Evolutionary conservation across 1,139 yeast species (phyloP).

Genomic region (Hyphopichia wangnamkhiaoensis): DNA sequence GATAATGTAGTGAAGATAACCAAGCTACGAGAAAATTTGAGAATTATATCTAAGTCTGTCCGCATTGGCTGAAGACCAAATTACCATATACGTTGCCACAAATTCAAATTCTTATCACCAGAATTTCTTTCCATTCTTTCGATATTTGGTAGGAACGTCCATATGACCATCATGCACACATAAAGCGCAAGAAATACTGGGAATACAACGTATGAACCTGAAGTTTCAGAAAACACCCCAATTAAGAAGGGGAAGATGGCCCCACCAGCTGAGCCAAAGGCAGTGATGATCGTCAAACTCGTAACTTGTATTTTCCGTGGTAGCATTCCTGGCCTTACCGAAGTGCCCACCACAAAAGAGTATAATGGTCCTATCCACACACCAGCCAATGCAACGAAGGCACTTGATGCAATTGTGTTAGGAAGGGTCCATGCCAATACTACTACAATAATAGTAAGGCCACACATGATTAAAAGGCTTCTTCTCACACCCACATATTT

Average conservation of each 20-base stretch:
- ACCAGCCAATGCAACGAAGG: conserved; percentile 41
- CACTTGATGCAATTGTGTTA: conserved; percentile 32
- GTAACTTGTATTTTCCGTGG: conserved; percentile 49
- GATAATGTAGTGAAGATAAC: no score
- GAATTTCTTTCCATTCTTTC: conserved; percentile 1
- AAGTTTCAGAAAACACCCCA: conserved; percentile 44
- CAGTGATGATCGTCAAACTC: conserved; percentile 47
- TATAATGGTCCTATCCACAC: conserved; percentile 48
- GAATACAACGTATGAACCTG: conserved; percentile 47
- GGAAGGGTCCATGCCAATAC: conserved; percentile 41
- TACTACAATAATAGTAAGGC: conserved; percentile 28
- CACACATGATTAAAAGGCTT: conserved; percentile 29
- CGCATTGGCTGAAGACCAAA: no score
- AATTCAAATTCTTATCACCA: neutral
- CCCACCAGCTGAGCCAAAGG: conserved; percentile 55
- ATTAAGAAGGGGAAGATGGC: conserved; percentile 50
- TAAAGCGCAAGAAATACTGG: conserved; percentile 42
- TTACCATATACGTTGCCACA: conserved; percentile 5
- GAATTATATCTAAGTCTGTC: no score
- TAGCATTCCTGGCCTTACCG: conserved; percentile 32
- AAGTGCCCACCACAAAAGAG: conserved; percentile 46
- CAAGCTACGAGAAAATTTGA: no score
- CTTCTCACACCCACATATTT: conserved; percentile 39
- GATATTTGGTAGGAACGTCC: conserved; percentile 39
- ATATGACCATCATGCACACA: conserved; percentile 27